These are phyloP conservation scores for Malassezia slooffiae DNA, from an alignment of 1,284 basidiomycete genomes.

Conservation along the genomic window DNA sequence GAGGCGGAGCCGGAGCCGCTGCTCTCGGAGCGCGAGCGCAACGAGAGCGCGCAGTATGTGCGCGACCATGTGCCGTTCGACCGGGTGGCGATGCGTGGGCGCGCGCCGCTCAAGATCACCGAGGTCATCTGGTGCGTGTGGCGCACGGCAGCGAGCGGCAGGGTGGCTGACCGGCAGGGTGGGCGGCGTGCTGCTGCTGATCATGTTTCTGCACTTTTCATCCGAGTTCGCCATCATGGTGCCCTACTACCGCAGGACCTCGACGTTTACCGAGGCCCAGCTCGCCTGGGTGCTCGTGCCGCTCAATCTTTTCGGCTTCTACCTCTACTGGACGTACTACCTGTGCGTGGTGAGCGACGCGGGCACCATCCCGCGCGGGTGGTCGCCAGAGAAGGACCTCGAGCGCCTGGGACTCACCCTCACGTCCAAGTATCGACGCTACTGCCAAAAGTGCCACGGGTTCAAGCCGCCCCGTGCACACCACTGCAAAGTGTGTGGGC, in stretches of 20 bases:
- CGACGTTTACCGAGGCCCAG: conserved; percentile 49
- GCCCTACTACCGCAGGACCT: conserved; percentile 29
- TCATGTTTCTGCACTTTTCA: conserved; percentile 29
- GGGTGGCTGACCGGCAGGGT: conserved; percentile 17
- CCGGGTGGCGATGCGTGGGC: too few species aligned
- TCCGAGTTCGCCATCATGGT: conserved; percentile 34
- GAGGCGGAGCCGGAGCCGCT: too few species aligned
- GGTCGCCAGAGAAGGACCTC: conserved; percentile 21
- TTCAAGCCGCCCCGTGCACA: conserved; percentile 62
- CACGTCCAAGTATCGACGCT: conserved; percentile 17
- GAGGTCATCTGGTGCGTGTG: too few species aligned
- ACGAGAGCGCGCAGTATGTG: too few species aligned
- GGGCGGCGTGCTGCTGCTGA: conserved; percentile 19
- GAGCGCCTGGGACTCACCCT: conserved; percentile 1
- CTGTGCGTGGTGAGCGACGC: conserved; percentile 29
- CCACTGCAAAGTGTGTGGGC: conserved; percentile 62
- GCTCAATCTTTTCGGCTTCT: conserved; percentile 58
- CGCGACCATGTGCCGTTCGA: too few species aligned
- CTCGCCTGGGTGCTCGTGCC: conserved; percentile 64
- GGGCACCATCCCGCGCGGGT: conserved; percentile 31
- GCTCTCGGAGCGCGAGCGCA: too few species aligned
- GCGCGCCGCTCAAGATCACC: too few species aligned
- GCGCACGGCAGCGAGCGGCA: too few species aligned
- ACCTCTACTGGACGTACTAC: conserved; percentile 35
- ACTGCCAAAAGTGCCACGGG: conserved; percentile 48